These are phyloP conservation scores for Cladosporium sp. DNA, from an alignment of 2,329 filamentous ascomycete species.

Conservation along the genomic window DNA sequence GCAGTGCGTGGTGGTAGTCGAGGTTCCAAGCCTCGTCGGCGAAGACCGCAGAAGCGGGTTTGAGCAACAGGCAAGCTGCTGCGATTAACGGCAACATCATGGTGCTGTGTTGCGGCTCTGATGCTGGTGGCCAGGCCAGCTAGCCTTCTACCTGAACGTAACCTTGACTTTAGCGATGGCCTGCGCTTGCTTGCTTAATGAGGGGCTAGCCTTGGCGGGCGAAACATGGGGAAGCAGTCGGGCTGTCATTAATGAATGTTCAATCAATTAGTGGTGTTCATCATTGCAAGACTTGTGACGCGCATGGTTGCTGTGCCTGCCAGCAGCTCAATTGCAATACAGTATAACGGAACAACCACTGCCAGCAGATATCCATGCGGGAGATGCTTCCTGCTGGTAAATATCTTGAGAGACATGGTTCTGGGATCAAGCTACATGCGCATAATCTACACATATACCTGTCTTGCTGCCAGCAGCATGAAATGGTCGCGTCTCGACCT, in stretches of 20 bases:
- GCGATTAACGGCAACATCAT: slow-evolving; percentile 19
- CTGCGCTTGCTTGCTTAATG: not conserved
- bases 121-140: slow-evolving; percentile 15
- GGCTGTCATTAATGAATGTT: slow-evolving; percentile 7
- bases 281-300: not conserved
- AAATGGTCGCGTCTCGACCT: not conserved
- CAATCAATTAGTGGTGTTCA: not conserved
- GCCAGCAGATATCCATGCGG: not conserved
- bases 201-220: slow-evolving; percentile 11
- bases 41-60: slow-evolving; percentile 69
- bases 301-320: not conserved
- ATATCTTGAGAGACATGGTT: not conserved
- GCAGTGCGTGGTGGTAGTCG: slow-evolving; percentile 88
- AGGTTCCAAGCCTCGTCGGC: slow-evolving; percentile 86
- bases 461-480: not conserved
- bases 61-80: slow-evolving; percentile 42
- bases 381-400: not conserved
- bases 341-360: not conserved
- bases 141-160: not conserved
- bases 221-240: not conserved
- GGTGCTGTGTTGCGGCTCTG: slow-evolving; percentile 12
- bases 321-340: not conserved
- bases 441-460: not conserved
- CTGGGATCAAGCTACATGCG: not conserved
- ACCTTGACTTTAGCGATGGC: not conserved